A percentile compares a stretch with the other conserved stretches of the same genome.
phyloP scores from a whole-genome alignment of 2,329 filamentous ascomycete genomes.

The Pyrenophora seminiperda region DNA sequence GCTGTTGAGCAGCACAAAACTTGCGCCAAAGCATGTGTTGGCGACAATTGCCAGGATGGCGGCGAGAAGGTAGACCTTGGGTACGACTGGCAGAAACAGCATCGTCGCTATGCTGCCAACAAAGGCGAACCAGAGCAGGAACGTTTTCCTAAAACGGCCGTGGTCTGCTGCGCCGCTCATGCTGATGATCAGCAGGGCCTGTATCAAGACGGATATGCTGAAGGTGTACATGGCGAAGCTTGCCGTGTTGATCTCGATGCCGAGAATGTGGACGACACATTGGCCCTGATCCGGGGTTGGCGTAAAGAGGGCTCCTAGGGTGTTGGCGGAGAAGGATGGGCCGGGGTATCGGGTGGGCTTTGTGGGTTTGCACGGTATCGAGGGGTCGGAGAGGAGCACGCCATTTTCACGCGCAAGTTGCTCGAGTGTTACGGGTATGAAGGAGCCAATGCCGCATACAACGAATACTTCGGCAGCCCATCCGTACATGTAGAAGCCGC shows the following conservation, averaged over 20 bases:
- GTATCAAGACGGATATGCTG: conserved; percentile 85
- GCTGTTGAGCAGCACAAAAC: conserved; percentile 93
- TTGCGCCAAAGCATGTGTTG: conserved; percentile 93
- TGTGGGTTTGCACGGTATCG: conserved; percentile 72
- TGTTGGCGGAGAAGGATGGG: conserved; percentile 23
- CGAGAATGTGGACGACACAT: conserved; percentile 82
- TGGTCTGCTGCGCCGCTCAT: conserved; percentile 97
- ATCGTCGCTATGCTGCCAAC: conserved; percentile 82
- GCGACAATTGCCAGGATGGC: conserved; percentile 85
- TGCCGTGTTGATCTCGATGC: conserved; percentile 88
- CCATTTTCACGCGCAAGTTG: conserved; percentile 92
- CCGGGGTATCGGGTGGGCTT: conserved; percentile 55
- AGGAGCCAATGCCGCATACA: conserved; percentile 82
- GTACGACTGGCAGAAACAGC: conserved; percentile 80
- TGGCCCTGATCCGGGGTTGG: conserved; percentile 55
- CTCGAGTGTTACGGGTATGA: conserved; percentile 94
- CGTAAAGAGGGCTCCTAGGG: conserved; percentile 20
- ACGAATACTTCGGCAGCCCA: conserved; percentile 96
- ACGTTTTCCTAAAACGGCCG: conserved; percentile 81
- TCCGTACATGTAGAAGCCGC: conserved; percentile 94
- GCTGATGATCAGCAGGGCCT: conserved; percentile 89
- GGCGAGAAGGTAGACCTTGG: conserved; percentile 77
- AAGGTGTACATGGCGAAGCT: conserved; percentile 99
- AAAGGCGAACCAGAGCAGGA: conserved; percentile 84
- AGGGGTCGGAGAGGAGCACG: conserved; percentile 78